These are phyloP conservation scores for Parmales sp. DNA, from an alignment of 108 stramenopile genomes.

Conservation along the genomic window DNA sequence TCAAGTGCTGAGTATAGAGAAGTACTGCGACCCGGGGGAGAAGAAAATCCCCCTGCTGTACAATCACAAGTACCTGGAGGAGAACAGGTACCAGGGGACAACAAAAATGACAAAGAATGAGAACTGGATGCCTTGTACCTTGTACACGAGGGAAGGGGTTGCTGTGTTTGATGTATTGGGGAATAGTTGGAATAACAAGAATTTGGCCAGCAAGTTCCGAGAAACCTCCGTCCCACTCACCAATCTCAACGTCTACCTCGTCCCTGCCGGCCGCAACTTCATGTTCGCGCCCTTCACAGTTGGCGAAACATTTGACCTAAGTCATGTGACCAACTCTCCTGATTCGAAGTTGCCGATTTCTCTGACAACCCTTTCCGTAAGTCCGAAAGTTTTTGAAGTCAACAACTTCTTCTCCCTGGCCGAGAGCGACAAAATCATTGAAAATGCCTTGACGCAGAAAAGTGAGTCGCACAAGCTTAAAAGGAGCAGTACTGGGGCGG, in stretches of 20 bases:
- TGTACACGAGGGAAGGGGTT: no score
- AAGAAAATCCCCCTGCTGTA: no score
- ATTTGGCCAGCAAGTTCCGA: no score
- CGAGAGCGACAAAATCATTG: constrained; percentile 53
- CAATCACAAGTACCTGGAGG: no score
- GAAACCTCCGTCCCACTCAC: no score
- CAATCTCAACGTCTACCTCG: constrained; percentile 67
- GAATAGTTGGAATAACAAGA: no score
- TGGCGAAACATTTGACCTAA: constrained; percentile 67
- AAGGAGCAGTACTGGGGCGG: constrained; percentile 63
- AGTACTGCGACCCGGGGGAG: no score
- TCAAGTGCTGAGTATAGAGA: no score
- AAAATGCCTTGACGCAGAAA: constrained; percentile 52
- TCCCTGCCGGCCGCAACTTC: constrained; percentile 70
- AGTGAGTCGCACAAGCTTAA: constrained; percentile 59
- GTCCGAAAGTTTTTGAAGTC: constrained; percentile 72
- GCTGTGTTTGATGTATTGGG: no score
- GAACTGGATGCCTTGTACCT: no score
- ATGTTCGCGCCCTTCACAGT: constrained; percentile 71
- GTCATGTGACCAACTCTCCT: constrained; percentile 45
- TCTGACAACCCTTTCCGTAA: constrained; percentile 53
- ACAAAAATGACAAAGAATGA: no score
- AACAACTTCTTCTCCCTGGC: constrained; percentile 61
- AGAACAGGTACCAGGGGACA: no score
- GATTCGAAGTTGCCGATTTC: constrained; percentile 42